Conservation (phyloP, 2,329 filamentous ascomycete genomes). For the Botrytis fabae region DNA sequence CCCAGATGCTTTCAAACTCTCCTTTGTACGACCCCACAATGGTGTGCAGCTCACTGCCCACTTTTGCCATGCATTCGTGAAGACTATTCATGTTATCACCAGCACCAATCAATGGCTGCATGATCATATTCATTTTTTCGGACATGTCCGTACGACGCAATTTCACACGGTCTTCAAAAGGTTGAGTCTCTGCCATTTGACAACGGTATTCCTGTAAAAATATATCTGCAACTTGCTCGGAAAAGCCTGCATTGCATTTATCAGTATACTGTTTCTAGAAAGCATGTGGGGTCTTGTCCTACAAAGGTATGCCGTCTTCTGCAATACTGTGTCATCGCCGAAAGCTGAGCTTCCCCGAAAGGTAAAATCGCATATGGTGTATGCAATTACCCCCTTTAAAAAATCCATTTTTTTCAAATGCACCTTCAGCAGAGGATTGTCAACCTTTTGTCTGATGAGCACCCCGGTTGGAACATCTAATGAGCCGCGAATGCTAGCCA, state of each 20-base stretch:
- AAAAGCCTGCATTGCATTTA: not conserved
- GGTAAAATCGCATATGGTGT: not conserved
- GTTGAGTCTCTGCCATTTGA: not conserved
- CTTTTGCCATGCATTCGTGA: not conserved
- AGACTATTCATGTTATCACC: not conserved
- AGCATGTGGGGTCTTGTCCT: not conserved
- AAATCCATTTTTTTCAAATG: not conserved
- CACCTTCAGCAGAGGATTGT: not conserved
- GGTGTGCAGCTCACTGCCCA: not conserved
- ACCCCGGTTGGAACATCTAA: slow-evolving; percentile 6
- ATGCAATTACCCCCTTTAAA: not conserved
- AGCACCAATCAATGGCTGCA: slow-evolving; percentile 12
- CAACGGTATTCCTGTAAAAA: not conserved
- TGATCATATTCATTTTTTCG: not conserved
- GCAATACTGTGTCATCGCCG: not conserved
- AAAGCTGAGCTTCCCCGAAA: not conserved
- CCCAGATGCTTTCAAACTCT: not conserved
- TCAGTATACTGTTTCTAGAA: not conserved
- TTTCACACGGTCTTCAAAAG: not conserved
- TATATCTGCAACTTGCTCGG: not conserved
- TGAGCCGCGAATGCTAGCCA: not conserved
- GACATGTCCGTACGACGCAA: not conserved
- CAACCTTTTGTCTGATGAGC: not conserved
- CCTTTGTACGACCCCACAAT: not conserved
- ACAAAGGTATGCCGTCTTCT: not conserved